Percentiles rank a stretch among this genome's conserved stretches.
Conservation (phyloP, 176 grass and related monocot genomes). For the Bonia amplexicaulis region DNA sequence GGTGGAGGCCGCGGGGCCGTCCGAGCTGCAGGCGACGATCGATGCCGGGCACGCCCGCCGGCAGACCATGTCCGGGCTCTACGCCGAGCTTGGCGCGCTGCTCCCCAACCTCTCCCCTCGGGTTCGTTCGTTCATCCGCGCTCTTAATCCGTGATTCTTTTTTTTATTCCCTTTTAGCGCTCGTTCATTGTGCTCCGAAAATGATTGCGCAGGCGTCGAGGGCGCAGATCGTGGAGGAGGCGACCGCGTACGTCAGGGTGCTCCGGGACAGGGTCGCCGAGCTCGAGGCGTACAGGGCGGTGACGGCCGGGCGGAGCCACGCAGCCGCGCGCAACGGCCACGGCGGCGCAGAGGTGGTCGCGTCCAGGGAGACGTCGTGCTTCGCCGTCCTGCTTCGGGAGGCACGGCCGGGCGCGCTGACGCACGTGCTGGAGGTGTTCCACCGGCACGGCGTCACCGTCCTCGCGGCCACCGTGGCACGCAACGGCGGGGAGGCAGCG, state of each 20-base stretch:
- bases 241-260: constrained; percentile 27
- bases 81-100: constrained; percentile 15
- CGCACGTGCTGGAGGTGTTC: constrained; percentile 34
- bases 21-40: background rate
- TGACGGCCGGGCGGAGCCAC: background rate
- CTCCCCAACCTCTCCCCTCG: background rate
- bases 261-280: constrained; percentile 4
- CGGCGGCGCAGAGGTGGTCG: background rate
- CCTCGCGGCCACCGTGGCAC: constrained; percentile 7
- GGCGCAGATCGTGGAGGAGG: constrained; percentile 37
- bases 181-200: background rate
- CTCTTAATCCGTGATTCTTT: background rate
- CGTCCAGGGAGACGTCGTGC: constrained; percentile 17
- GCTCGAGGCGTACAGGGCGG: constrained; percentile 23
- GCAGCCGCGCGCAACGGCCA: background rate
- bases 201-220: constrained; percentile 1
- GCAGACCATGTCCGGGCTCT: constrained; percentile 15
- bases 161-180: background rate
- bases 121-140: background rate
- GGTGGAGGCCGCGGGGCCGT: background rate
- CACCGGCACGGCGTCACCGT: constrained; percentile 27
- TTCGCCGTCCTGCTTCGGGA: constrained; percentile 14
- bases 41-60: background rate
- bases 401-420: background rate
- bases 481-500: background rate